Evolutionary conservation across 331 rosid genomes (phyloP), one percentile per base, ranked within the genome.

Genomic region (Rosa hybrid): DNA sequence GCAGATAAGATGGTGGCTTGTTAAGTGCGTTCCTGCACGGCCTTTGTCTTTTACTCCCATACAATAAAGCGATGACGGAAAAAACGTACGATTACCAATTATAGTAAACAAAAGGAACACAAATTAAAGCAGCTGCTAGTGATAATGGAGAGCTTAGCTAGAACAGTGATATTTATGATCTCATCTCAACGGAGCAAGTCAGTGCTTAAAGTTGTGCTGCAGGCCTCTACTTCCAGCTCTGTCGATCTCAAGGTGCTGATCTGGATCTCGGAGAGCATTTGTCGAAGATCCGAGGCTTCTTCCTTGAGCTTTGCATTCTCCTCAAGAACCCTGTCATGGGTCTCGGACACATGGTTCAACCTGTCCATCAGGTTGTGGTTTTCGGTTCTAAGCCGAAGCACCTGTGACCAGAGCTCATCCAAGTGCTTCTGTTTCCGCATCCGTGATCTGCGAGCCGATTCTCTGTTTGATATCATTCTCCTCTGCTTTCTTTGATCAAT

Each of bases 371-470:
- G 93, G 63, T 25, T 83, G 56, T 90, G 88, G 68, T 95, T 95
- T 87, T 93, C 96, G 7, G 86, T 84, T 59, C 99, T 87, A 21
- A 95, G 97, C 54, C 91, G 81, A 8, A 91, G 82, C n/a, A 95
- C 96, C 86, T 90, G 99, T 3, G 93, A 91, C 96, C 97, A 93
- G 1, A 95, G 92, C 81, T 95, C 99, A 75, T 93, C 99, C 17
- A 93, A 82, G 84, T 95, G 99, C 65, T 86, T 93, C 71, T 95
- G 99, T 69, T 95, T 95, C 87, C 99, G 86, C 99, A 95, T 93
- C 87, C 99, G 68, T 3, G 99, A 95, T 72, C 99, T 83, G 39
- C 99, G 78, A 2, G 99, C 99, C 0, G 99, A 95, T 87, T 95
- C 99, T 81, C 99, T 73, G 84, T 95, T 95, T 0, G 99, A 95